Percentiles rank a stretch among this genome's conserved stretches.
Conservation (phyloP, 495 filamentous ascomycete genomes). For the Talaromyces liani region DNA sequence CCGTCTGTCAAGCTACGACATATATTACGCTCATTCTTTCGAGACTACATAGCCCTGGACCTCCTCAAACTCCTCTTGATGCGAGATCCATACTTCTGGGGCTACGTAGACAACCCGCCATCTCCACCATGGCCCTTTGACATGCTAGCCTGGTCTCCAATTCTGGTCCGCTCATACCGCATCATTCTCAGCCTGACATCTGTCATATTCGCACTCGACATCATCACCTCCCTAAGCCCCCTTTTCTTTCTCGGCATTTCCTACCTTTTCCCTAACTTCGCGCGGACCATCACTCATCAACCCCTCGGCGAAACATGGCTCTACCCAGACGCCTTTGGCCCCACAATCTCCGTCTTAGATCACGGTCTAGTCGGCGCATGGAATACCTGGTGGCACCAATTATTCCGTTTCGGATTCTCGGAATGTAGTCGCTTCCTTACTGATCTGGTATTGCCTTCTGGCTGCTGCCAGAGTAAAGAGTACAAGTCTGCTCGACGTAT, state of each 20-base stretch:
- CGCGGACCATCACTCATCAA: constrained; percentile 29
- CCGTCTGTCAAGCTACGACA: constrained; percentile 31
- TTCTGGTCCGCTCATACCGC: constrained; percentile 40
- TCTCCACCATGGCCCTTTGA: constrained; percentile 36
- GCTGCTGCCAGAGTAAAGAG: not conserved
- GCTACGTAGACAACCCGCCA: constrained; percentile 30
- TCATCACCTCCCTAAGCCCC: constrained; percentile 47
- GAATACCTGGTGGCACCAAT: constrained; percentile 85
- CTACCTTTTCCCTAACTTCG: constrained; percentile 30
- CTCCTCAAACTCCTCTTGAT: constrained; percentile 57
- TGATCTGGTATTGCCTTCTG: constrained; percentile 11
- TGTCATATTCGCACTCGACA: constrained; percentile 46
- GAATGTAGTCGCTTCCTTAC: constrained; percentile 46
- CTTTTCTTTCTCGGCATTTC: constrained; percentile 51
- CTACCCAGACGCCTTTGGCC: constrained; percentile 58
- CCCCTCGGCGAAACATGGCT: constrained; percentile 54
- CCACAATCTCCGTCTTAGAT: constrained; percentile 46
- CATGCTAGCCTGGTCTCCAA: constrained; percentile 28
- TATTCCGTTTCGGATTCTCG: constrained; percentile 67
- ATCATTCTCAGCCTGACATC: constrained; percentile 38
- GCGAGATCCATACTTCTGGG: constrained; percentile 68
- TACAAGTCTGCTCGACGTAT: constrained; percentile 12
- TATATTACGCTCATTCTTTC: constrained; percentile 38
- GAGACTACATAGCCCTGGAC: constrained; percentile 59
- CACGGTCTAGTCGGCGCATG: constrained; percentile 69